These are phyloP conservation scores for Cicer yamashitae DNA, from an alignment of 306 rosid genomes.

Conservation along the genomic window DNA sequence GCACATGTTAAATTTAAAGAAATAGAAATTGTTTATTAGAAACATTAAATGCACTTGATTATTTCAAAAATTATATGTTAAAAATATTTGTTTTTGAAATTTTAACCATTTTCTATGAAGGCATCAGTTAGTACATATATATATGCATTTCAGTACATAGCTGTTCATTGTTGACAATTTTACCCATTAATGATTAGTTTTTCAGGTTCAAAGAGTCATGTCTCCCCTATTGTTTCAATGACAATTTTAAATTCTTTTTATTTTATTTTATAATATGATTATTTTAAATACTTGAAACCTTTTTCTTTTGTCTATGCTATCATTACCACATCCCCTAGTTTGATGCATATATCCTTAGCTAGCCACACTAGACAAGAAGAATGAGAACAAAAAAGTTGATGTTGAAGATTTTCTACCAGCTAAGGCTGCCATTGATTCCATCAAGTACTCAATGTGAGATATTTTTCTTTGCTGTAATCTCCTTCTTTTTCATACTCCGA, in stretches of 20 bases:
- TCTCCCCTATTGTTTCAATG: neutral
- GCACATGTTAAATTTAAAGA: neutral
- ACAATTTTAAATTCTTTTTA: neutral
- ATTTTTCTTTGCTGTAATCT: slow-evolving; percentile 21
- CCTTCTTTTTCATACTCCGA: neutral
- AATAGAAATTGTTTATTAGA: neutral
- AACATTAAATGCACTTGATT: neutral
- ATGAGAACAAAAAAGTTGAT: slow-evolving; percentile 91
- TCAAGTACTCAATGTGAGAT: slow-evolving; percentile 87
- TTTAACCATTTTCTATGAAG: neutral
- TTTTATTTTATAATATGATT: neutral
- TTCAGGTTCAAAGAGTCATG: neutral
- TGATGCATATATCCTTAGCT: slow-evolving; percentile 55
- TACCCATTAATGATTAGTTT: slow-evolving; percentile 16
- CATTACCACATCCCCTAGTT: slow-evolving; percentile 16
- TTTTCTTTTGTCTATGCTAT: slow-evolving; percentile 15
- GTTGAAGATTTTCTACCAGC: slow-evolving; percentile 96
- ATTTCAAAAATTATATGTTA: neutral
- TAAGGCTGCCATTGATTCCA: slow-evolving; percentile 79
- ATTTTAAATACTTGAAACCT: slow-evolving; percentile 8
- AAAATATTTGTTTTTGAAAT: neutral
- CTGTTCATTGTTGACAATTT: slow-evolving; percentile 2
- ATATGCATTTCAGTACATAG: neutral
- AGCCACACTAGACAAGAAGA: slow-evolving; percentile 81
- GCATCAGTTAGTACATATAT: neutral